Evolutionary conservation across 2,329 filamentous ascomycete species (phyloP).

Genomic region (Orbilia blumenaviensis): DNA sequence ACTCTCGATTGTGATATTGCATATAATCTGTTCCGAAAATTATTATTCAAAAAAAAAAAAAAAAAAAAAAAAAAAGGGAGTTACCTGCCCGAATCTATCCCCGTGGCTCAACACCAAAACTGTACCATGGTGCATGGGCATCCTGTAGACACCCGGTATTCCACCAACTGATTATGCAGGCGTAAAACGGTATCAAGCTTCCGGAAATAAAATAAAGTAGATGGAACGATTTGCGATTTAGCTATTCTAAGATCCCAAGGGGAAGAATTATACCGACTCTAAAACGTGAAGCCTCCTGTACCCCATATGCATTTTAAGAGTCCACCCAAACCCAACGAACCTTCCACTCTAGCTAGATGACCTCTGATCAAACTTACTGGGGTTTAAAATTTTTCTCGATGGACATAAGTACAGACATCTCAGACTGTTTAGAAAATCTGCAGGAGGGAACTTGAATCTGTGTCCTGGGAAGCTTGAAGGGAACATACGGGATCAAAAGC

Average conservation of each 20-base stretch:
- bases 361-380: too few relatives aligned
- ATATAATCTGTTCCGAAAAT: too few relatives aligned
- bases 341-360: neutral
- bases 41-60: too few relatives aligned
- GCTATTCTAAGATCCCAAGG: neutral
- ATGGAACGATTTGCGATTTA: too few relatives aligned
- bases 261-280: neutral
- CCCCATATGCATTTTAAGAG: too few relatives aligned
- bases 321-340: neutral
- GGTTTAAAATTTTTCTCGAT: too few relatives aligned
- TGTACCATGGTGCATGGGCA: neutral
- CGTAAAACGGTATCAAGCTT: neutral
- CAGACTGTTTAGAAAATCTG: too few relatives aligned
- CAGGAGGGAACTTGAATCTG: neutral
- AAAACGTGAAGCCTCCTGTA: neutral
- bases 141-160: neutral
- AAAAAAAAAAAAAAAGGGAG: too few relatives aligned
- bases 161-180: neutral
- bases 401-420: neutral
- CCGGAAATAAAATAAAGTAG: neutral
- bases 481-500: too few relatives aligned
- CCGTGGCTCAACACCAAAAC: neutral
- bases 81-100: neutral
- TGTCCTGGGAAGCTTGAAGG: constrained; percentile 12
- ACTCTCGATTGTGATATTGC: too few relatives aligned